Conservation (phyloP, 1,284 basidiomycete genomes). For the Psilocybe mexicana region DNA sequence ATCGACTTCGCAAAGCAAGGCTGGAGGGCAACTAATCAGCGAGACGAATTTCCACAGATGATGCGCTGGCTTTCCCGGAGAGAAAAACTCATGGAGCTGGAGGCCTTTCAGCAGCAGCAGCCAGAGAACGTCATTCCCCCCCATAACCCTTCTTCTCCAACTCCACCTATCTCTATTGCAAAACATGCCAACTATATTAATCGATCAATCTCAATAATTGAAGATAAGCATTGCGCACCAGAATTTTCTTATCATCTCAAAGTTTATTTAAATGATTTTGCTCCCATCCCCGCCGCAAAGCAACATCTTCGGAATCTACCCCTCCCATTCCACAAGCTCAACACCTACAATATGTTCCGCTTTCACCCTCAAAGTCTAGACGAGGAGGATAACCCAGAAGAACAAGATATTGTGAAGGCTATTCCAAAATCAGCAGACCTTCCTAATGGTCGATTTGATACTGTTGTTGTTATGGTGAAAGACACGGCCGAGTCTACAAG, state of each 20-base stretch:
- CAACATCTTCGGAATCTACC: neutral
- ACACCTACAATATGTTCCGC: constrained; percentile 20
- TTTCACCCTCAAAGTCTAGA: constrained; percentile 8
- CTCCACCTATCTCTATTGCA: neutral
- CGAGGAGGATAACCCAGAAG: neutral
- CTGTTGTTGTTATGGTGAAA: constrained; percentile 18
- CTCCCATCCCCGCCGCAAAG: neutral
- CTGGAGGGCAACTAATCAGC: constrained; percentile 20
- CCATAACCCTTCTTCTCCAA: neutral
- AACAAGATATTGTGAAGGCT: constrained; percentile 19
- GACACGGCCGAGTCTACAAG: constrained; percentile 20
- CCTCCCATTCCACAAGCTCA: constrained; percentile 15
- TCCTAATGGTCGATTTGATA: constrained; percentile 21
- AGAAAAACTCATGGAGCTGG: constrained; percentile 15
- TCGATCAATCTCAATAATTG: neutral
- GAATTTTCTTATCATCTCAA: constrained; percentile 17
- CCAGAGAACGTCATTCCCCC: neutral
- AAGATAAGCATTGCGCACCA: constrained; percentile 11
- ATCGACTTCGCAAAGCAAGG: constrained; percentile 21
- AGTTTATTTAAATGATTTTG: constrained; percentile 9
- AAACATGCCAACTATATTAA: constrained; percentile 7
- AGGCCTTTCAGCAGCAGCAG: neutral
- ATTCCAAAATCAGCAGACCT: constrained; percentile 9
- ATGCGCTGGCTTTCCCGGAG: constrained; percentile 19
- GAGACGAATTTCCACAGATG: constrained; percentile 23